A percentile compares a stretch with the other conserved stretches of the same genome.
Evolutionary conservation across 805 yeast genomes (phyloP).

Genomic region (Wickerhamiella azyma): DNA sequence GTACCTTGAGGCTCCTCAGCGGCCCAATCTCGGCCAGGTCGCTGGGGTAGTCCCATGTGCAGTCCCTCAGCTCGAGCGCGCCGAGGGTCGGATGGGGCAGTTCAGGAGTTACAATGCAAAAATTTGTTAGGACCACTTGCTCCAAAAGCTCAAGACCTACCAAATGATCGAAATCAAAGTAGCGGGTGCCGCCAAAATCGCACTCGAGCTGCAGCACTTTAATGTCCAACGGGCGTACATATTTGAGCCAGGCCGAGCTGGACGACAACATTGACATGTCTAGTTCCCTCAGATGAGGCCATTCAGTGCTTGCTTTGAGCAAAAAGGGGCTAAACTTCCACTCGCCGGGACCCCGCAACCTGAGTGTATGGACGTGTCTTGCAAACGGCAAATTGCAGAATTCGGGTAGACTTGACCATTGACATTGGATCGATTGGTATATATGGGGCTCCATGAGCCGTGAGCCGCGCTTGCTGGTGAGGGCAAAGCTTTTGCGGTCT

Average conservation of each 20-base stretch:
- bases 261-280: slow-evolving; percentile 6
- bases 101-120: slow-evolving; percentile 8
- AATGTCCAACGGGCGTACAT: slow-evolving; percentile 9
- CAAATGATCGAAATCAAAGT: slow-evolving; percentile 17
- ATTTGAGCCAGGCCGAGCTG: slow-evolving; percentile 19
- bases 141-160: slow-evolving; percentile 7
- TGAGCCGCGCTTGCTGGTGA: background rate
- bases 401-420: slow-evolving; percentile 1
- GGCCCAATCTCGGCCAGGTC: slow-evolving; percentile 6
- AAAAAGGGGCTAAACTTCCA: slow-evolving; percentile 15
- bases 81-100: slow-evolving; percentile 3
- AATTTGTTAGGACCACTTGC: slow-evolving; percentile 10
- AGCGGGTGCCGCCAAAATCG: background rate
- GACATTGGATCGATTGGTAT: background rate
- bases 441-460: background rate
- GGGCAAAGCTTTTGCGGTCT: background rate
- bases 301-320: background rate
- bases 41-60: slow-evolving; percentile 13
- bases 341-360: slow-evolving; percentile 10
- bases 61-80: slow-evolving; percentile 6
- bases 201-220: slow-evolving; percentile 3
- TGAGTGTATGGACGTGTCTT: background rate
- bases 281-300: background rate
- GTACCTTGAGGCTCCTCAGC: slow-evolving; percentile 3
- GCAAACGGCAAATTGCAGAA: background rate